Evolutionary conservation across 805 yeast species (phyloP), one percentile per base, ranked within the genome.

Genomic region (Saturnispora kantuleensis): DNA sequence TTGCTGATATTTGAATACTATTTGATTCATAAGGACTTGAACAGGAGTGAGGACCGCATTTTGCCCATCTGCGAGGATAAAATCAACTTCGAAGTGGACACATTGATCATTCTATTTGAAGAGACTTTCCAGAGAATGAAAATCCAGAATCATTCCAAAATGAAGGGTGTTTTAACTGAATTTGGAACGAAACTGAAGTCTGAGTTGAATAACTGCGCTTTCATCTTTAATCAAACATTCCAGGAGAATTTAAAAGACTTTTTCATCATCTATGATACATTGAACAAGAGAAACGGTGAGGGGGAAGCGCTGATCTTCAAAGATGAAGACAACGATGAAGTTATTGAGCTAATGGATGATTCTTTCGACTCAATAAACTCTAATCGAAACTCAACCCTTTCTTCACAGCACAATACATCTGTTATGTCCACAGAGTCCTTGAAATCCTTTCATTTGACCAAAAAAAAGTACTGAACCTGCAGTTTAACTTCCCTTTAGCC

Each of bases 181-280:
- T 56, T 57, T 18, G 52, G 52, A 41, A 47, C 46, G 4, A 54
- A 50, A 10, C 38, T 60, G 17, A 45, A 47, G 12, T 30, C 49
- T 1, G 64, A 60, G 26, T 47, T 60, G 44, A 49, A 44, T 37
- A 38, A 45, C 18, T 55, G 54, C 10, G 52, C 57, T 5, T 35
- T 46, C 3, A 54, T 52, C 31, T 55, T 56, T 37, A 57, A 54
- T 46, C 13, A 32, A 4, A 35, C 52, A 5, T 57, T 59, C 38
- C 48, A 42, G 11, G 56, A 59, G 29, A 59, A 59, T 38, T 34
- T 60, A n/a, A 52, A 57, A 12, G 62, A 59, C 31, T 60, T 60
- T 39, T 47, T 52, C 18, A 38, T 55, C 12, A 55, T 59, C 11
- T 56, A 56, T 42, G 54, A 55, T 31, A 48, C 61, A 2, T 45